Conservation (phyloP, 805 yeast genomes). For the Teunomyces atbi region DNA sequence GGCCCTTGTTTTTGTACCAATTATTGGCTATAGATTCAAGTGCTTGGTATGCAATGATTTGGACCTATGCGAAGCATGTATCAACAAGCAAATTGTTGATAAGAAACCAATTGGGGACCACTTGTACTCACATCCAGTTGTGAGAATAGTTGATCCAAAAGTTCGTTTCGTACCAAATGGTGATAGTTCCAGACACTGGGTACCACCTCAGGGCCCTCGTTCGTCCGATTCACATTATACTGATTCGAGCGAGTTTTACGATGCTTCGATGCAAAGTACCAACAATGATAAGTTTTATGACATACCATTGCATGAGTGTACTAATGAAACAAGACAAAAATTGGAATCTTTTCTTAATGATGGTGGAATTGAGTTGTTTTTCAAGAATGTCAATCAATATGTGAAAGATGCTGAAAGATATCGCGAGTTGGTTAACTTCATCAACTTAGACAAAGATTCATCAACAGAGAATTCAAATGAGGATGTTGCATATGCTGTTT, state of each 20-base stretch:
- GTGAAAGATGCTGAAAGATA: conserved; percentile 24
- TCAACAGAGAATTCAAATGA: conserved; percentile 10
- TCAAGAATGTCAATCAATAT: conserved; percentile 14
- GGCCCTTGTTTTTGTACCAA: background rate
- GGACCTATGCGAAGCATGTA: background rate
- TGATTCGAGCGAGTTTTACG: no score
- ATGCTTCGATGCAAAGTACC: no score
- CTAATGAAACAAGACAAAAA: conserved; percentile 3
- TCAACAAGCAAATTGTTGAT: conserved; percentile 8
- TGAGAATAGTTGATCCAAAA: conserved; percentile 17
- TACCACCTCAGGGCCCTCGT: background rate
- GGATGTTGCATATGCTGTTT: conserved; percentile 21
- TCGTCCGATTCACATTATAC: no score
- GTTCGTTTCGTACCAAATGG: background rate
- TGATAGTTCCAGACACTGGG: background rate
- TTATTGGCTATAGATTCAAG: background rate
- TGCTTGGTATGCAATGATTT: conserved; percentile 3
- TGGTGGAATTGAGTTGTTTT: conserved; percentile 17
- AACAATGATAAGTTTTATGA: conserved; percentile 19
- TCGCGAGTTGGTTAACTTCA: conserved; percentile 16
- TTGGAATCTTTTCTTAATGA: conserved; percentile 15
- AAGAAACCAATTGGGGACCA: conserved; percentile 18
- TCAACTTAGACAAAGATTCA: conserved; percentile 8
- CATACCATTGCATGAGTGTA: conserved; percentile 24
- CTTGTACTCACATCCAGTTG: conserved; percentile 27